phyloP scores from a whole-genome alignment of 164 flowering plant species.

The Santalum album region DNA sequence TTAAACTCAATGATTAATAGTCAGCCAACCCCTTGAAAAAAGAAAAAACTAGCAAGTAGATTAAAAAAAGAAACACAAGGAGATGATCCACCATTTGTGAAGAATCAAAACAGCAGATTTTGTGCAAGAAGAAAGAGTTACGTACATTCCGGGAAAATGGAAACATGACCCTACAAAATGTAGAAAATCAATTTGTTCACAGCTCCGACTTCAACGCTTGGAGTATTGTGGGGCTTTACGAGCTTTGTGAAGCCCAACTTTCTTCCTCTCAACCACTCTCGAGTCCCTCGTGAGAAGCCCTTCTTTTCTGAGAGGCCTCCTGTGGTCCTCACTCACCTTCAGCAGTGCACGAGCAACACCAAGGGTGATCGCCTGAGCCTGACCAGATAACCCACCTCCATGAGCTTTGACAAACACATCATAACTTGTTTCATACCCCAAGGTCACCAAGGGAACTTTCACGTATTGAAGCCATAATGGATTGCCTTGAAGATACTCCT shows the following conservation, averaged over 20 bases:
- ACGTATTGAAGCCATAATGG: conserved; percentile 86
- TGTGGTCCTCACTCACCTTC: conserved; percentile 68
- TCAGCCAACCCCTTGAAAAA: no score
- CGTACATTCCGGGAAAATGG: no score
- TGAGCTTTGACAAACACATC: conserved; percentile 96
- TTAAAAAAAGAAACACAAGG: no score
- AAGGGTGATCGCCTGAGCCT: conserved; percentile 92
- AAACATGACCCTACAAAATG: no score
- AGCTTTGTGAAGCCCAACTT: conserved; percentile 87
- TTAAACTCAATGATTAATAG: no score
- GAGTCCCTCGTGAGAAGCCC: conserved; percentile 89
- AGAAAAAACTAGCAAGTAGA: no score
- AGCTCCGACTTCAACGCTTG: conserved; percentile 53
- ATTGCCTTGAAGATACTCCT: conserved; percentile 97
- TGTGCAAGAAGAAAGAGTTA: no score
- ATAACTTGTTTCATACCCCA: conserved; percentile 72
- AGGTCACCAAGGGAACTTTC: conserved; percentile 57
- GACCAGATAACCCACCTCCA: conserved; percentile 95
- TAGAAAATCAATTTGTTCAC: no score
- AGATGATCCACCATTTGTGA: no score
- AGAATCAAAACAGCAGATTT: no score
- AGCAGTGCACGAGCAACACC: conserved; percentile 90
- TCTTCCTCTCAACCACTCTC: conserved; percentile 94
- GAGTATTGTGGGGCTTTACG: conserved; percentile 87
- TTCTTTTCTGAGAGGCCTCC: conserved; percentile 59